Conservation (phyloP, 441 rosid species). For the Pelargonium fulgidum region DNA sequence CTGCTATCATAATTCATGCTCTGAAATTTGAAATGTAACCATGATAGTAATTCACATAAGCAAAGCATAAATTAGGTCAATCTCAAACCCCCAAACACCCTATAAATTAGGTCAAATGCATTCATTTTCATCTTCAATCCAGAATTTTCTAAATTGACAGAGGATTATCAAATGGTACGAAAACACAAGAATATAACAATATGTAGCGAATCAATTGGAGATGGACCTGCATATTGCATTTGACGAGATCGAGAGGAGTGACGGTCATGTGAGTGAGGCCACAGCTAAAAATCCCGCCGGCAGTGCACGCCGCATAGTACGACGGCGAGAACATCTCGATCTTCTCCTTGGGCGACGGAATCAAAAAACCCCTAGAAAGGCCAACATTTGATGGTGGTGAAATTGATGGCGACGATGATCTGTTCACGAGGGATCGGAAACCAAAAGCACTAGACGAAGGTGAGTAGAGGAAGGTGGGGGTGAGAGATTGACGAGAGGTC, state of each 20-base stretch:
- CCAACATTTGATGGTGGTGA: too few relatives aligned
- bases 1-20: neutral
- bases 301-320: slow-evolving; percentile 88
- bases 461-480: too few relatives aligned
- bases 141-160: too few relatives aligned
- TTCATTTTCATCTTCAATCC: too few relatives aligned
- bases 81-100: too few relatives aligned
- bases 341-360: slow-evolving; percentile 72
- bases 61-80: neutral
- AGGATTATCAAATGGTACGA: too few relatives aligned
- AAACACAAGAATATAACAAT: neutral
- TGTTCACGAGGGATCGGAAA: too few relatives aligned
- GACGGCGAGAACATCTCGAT: slow-evolving; percentile 93
- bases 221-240: slow-evolving; percentile 93
- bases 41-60: neutral
- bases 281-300: slow-evolving; percentile 88
- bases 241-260: slow-evolving; percentile 98
- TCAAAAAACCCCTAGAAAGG: slow-evolving; percentile 29
- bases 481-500: too few relatives aligned
- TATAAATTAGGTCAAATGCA: too few relatives aligned
- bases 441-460: too few relatives aligned
- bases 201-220: neutral
- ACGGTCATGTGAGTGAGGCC: slow-evolving; percentile 94
- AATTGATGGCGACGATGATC: too few relatives aligned
- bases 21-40: neutral